phyloP scores from a whole-genome alignment of 345 rosid genomes.

The Firmiana major region DNA sequence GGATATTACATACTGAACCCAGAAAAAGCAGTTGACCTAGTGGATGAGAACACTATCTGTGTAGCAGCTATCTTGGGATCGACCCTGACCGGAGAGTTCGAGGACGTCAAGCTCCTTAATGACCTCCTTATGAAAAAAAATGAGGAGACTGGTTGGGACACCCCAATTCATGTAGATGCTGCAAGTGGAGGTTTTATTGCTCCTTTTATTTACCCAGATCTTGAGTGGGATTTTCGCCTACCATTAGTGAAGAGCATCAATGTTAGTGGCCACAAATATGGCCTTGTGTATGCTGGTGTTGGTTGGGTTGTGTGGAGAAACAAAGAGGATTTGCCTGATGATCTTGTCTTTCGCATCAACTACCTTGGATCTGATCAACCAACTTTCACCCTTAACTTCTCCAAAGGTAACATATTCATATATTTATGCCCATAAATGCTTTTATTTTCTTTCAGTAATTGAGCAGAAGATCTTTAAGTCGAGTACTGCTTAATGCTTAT shows the following conservation, averaged over 20 bases:
- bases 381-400: constrained; percentile 84
- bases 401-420: constrained; percentile 45
- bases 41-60: constrained; percentile 79
- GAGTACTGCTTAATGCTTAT: no score
- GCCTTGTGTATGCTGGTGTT: constrained; percentile 79
- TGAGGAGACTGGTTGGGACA: constrained; percentile 63
- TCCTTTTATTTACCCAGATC: constrained; percentile 66
- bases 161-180: constrained; percentile 76
- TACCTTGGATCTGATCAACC: constrained; percentile 79
- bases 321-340: constrained; percentile 79
- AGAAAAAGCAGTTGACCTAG: constrained; percentile 61
- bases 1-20: constrained; percentile 71
- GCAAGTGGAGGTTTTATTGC: constrained; percentile 83
- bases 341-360: constrained; percentile 76
- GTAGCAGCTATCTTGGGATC: constrained; percentile 85
- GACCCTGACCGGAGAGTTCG: constrained; percentile 73
- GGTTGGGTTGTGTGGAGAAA: constrained; percentile 82
- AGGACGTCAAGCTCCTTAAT: constrained; percentile 62
- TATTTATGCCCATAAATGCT: not conserved
- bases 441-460: no score
- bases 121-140: constrained; percentile 54
- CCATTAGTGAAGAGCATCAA: constrained; percentile 77
- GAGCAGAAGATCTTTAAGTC: no score
- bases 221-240: constrained; percentile 83
- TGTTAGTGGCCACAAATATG: constrained; percentile 77